Evolutionary conservation across 1,139 yeast species (phyloP).

Genomic region (Zhuliangozyma blackwelliae): DNA sequence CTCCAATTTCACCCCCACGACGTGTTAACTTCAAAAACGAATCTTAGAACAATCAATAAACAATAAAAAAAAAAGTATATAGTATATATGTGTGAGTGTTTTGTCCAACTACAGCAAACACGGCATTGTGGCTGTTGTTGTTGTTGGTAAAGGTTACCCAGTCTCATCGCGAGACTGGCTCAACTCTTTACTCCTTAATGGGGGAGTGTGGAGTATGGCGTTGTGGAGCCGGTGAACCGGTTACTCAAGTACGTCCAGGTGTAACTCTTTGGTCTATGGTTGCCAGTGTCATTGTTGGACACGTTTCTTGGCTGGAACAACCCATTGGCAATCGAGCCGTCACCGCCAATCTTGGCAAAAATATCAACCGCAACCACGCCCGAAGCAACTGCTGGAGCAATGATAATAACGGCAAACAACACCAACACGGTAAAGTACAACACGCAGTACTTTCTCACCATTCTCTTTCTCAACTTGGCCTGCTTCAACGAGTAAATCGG

Average conservation of each 20-base stretch:
- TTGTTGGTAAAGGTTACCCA: too few relatives aligned
- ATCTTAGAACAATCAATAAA: too few relatives aligned
- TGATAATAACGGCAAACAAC: constrained; percentile 71
- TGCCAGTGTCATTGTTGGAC: constrained; percentile 80
- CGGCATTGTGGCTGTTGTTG: too few relatives aligned
- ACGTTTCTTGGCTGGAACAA: constrained; percentile 85
- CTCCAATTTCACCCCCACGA: not conserved
- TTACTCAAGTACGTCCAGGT: constrained; percentile 45
- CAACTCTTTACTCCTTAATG: constrained; percentile 16
- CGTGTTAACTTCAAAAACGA: too few relatives aligned
- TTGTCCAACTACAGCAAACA: too few relatives aligned
- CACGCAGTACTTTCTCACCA: constrained; percentile 92
- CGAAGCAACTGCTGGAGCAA: constrained; percentile 88
- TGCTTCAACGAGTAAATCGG: constrained; percentile 97
- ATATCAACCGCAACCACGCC: constrained; percentile 25
- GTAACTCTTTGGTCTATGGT: constrained; percentile 42
- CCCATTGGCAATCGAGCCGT: constrained; percentile 56
- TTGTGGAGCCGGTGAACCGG: constrained; percentile 48
- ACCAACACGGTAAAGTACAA: constrained; percentile 71
- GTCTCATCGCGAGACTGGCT: too few relatives aligned
- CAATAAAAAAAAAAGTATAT: too few relatives aligned
- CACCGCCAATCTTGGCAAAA: constrained; percentile 19
- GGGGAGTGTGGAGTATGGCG: constrained; percentile 61
- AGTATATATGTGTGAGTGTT: too few relatives aligned
- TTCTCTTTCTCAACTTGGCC: constrained; percentile 95